Conservation (phyloP, 2,329 filamentous ascomycete species). For the Podosphaera fusca region DNA sequence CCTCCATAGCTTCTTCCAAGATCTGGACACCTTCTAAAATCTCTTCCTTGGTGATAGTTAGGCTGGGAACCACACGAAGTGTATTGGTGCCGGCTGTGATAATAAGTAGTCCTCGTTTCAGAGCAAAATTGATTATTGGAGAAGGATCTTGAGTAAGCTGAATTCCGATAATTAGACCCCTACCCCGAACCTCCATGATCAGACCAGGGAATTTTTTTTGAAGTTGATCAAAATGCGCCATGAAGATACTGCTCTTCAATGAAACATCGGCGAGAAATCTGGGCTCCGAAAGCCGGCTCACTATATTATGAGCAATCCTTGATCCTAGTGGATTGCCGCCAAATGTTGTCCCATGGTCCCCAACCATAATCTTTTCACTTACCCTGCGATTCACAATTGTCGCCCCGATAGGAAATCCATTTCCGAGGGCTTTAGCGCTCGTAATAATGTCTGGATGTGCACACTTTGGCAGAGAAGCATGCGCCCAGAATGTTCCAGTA, state of each 20-base stretch:
- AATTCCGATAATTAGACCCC: constrained; percentile 65
- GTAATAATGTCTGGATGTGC: constrained; percentile 89
- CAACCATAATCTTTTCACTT: constrained; percentile 37
- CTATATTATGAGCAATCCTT: constrained; percentile 62
- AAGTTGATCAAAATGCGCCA: constrained; percentile 31
- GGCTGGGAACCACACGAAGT: constrained; percentile 69
- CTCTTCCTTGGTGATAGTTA: constrained; percentile 60
- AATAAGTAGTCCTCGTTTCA: constrained; percentile 68
- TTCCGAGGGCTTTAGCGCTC: constrained; percentile 86
- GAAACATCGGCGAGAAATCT: constrained; percentile 46
- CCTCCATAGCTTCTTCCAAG: constrained; percentile 38
- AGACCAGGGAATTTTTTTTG: constrained; percentile 42
- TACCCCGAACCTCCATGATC: constrained; percentile 58
- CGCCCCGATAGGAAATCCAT: constrained; percentile 87
- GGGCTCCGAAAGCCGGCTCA: constrained; percentile 49
- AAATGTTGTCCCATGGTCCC: constrained; percentile 55
- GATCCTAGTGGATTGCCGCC: constrained; percentile 48
- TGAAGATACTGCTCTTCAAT: constrained; percentile 39
- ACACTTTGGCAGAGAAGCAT: constrained; percentile 46
- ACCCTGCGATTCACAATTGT: constrained; percentile 39
- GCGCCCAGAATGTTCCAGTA: constrained; percentile 80
- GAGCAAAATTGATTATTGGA: constrained; percentile 58
- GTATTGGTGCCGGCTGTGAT: constrained; percentile 91
- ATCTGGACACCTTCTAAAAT: constrained; percentile 58
- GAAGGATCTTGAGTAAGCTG: constrained; percentile 56